phyloP scores from a whole-genome alignment of 768 basidiomycete genomes.

The Russula sp. region DNA sequence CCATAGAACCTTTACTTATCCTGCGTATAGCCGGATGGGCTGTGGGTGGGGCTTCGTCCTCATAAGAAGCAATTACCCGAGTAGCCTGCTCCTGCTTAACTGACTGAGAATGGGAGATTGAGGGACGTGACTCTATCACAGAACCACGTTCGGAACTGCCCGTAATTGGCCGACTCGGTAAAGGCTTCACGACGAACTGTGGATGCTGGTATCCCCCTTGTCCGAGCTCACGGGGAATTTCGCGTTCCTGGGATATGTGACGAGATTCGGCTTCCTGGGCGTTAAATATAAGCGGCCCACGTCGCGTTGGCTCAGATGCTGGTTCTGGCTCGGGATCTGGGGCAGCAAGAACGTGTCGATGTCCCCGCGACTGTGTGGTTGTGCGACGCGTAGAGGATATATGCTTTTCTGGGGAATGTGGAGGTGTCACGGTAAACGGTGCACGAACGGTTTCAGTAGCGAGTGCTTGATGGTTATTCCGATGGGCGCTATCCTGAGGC shows the following conservation, averaged over 20 bases:
- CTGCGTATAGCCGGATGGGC: conserved; percentile 21
- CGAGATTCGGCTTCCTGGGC: background rate
- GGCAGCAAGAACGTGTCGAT: background rate
- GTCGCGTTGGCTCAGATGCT: conserved; percentile 8
- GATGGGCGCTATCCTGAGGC: background rate
- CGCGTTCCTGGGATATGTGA: background rate
- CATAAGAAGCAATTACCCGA: conserved; percentile 7
- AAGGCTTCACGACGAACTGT: background rate
- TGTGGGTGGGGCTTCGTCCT: conserved; percentile 20
- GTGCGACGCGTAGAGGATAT: conserved; percentile 10
- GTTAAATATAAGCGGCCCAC: background rate
- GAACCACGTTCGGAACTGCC: background rate
- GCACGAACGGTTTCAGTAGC: background rate
- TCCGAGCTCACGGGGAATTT: conserved; percentile 7
- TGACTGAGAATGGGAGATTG: background rate
- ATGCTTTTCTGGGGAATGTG: conserved; percentile 15
- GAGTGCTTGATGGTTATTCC: background rate
- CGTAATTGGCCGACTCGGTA: background rate
- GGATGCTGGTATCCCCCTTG: conserved; percentile 5
- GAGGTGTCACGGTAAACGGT: conserved; percentile 15
- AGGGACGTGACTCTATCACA: background rate
- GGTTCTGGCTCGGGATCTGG: conserved; percentile 6
- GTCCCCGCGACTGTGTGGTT: conserved; percentile 3
- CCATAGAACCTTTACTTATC: conserved; percentile 9
- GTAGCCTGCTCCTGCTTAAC: conserved; percentile 10